These are phyloP conservation scores for Colletotrichum trifolii DNA, from an alignment of 2,329 filamentous ascomycete species.

Conservation along the genomic window DNA sequence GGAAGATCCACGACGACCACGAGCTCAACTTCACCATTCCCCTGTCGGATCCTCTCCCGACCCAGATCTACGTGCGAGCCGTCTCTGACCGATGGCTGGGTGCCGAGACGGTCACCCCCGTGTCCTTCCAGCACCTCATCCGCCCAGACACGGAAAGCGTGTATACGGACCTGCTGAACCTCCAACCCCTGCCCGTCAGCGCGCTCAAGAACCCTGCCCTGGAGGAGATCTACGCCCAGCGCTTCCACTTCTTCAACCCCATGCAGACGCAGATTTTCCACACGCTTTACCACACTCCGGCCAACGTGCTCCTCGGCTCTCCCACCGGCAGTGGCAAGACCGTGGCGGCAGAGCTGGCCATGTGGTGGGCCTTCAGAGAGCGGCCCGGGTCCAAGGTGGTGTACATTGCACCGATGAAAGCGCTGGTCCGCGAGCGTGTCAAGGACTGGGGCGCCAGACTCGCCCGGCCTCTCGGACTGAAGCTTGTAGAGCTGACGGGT, in stretches of 20 bases:
- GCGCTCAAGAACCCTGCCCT: slow-evolving; percentile 88
- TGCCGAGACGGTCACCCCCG: slow-evolving; percentile 92
- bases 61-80: slow-evolving; percentile 94
- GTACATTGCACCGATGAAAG: slow-evolving; percentile 99
- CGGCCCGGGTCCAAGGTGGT: slow-evolving; percentile 96
- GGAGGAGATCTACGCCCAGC: slow-evolving; percentile 87
- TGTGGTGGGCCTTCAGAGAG: slow-evolving; percentile 99
- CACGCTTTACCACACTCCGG: slow-evolving; percentile 89
- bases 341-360: slow-evolving; percentile 92
- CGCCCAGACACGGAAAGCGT: slow-evolving; percentile 97
- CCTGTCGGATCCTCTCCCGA: slow-evolving; percentile 89
- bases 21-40: slow-evolving; percentile 99
- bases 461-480: slow-evolving; percentile 84
- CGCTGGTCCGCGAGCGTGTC: slow-evolving; percentile 93
- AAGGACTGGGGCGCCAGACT: slow-evolving; percentile 92
- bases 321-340: slow-evolving; percentile 98
- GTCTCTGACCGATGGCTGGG: slow-evolving; percentile 97
- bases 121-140: slow-evolving; percentile 98
- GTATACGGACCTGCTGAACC: slow-evolving; percentile 91
- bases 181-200: slow-evolving; percentile 88
- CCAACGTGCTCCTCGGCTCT: slow-evolving; percentile 93
- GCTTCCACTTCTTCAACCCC: slow-evolving; percentile 97
- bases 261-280: slow-evolving; percentile 99
- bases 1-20: slow-evolving; percentile 94
- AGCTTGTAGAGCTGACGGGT: slow-evolving; percentile 90